phyloP scores from a whole-genome alignment of 2,329 filamentous ascomycete genomes.

The Neopestalotiopsis sp. region DNA sequence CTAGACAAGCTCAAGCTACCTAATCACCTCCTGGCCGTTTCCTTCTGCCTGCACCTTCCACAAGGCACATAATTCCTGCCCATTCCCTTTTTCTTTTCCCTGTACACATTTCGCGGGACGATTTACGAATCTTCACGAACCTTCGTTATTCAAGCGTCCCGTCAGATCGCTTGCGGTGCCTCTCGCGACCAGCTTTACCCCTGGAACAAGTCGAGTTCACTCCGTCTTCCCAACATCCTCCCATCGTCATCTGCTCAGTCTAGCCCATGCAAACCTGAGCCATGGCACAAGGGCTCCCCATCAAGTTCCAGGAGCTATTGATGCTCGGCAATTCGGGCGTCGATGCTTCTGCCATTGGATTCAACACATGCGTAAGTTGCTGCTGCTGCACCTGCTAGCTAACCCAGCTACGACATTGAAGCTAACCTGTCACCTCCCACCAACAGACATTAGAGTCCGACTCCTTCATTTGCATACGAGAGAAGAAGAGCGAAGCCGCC shows the following conservation, averaged over 20 bases:
- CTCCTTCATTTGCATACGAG: slow-evolving; percentile 92
- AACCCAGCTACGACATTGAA: slow-evolving; percentile 19
- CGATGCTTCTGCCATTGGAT: slow-evolving; percentile 68
- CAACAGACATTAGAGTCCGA: slow-evolving; percentile 97
- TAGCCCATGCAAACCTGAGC: slow-evolving; percentile 36
- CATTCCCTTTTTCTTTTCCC: slow-evolving; percentile 5
- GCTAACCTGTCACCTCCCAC: slow-evolving; percentile 27
- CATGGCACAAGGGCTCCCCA: slow-evolving; percentile 75
- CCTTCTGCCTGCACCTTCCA: slow-evolving; percentile 19
- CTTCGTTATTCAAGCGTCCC: not conserved
- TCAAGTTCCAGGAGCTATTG: slow-evolving; percentile 92
- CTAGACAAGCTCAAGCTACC: slow-evolving; percentile 23
- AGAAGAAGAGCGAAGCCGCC: slow-evolving; percentile 84
- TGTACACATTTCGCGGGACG: slow-evolving; percentile 17
- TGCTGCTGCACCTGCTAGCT: slow-evolving; percentile 23
- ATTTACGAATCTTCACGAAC: slow-evolving; percentile 15
- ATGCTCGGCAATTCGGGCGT: slow-evolving; percentile 62
- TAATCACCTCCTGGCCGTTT: slow-evolving; percentile 30
- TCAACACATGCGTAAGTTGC: slow-evolving; percentile 80
- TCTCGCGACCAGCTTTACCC: slow-evolving; percentile 4
- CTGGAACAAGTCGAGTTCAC: not conserved
- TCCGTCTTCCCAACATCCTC: not conserved
- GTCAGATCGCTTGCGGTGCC: slow-evolving; percentile 13
- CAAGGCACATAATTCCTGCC: slow-evolving; percentile 16
- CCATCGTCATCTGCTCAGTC: not conserved